Conservation (phyloP, 2,329 filamentous ascomycete species). For the Bimuria novae-zelandiae region DNA sequence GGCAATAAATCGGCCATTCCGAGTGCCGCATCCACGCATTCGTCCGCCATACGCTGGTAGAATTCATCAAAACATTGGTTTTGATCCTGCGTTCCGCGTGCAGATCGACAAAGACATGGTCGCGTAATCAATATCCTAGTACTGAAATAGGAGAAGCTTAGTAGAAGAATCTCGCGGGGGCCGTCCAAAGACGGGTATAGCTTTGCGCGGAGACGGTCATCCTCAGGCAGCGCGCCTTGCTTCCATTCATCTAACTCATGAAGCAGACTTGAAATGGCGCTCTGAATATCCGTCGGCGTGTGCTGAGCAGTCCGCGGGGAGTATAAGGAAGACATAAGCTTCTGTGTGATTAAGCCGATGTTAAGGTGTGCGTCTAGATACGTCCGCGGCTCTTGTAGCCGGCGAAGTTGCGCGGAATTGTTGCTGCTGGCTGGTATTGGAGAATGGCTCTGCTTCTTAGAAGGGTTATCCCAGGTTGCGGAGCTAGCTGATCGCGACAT, state of each 20-base stretch:
- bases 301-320: slow-evolving; percentile 36
- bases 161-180: slow-evolving; percentile 22
- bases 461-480: background rate
- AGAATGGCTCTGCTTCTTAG: background rate
- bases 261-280: slow-evolving; percentile 33
- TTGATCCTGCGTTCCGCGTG: slow-evolving; percentile 21
- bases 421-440: slow-evolving; percentile 1
- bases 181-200: background rate
- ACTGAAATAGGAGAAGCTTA: slow-evolving; percentile 37
- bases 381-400: background rate
- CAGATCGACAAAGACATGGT: slow-evolving; percentile 42
- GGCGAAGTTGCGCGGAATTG: background rate
- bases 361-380: slow-evolving; percentile 23
- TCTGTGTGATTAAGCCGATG: slow-evolving; percentile 39
- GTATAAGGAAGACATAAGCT: slow-evolving; percentile 41
- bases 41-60: background rate
- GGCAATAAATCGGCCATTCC: background rate
- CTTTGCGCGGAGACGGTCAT: background rate
- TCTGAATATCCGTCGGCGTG: slow-evolving; percentile 45
- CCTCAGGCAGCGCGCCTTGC: slow-evolving; percentile 15
- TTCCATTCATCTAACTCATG: slow-evolving; percentile 42
- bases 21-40: background rate
- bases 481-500: background rate
- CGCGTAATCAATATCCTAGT: slow-evolving; percentile 43
- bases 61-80: background rate